Evolutionary conservation across 331 rosid genomes (phyloP).

Genomic region (Prunus yedoensis): DNA sequence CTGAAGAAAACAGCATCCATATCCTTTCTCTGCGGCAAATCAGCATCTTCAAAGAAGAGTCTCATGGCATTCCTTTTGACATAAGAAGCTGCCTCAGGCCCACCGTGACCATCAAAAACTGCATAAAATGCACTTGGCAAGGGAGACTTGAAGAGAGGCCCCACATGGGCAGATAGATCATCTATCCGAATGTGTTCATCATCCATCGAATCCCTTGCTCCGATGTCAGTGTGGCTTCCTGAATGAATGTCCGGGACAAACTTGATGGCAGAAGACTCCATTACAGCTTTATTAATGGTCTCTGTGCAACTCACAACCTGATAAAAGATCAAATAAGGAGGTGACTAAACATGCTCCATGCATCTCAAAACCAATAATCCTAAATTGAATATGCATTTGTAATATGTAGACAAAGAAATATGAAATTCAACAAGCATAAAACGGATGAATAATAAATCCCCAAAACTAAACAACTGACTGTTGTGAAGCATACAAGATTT

Average conservation of each 20-base stretch:
- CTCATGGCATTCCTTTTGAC: constrained; percentile 73
- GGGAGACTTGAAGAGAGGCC: constrained; percentile 48
- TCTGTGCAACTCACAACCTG: constrained; percentile 65
- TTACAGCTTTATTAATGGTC: constrained; percentile 35
- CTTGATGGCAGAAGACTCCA: constrained; percentile 45
- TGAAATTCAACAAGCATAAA: neutral
- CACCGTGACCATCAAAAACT: constrained; percentile 92
- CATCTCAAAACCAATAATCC: neutral
- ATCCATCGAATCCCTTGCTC: constrained; percentile 72
- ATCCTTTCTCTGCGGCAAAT: constrained; percentile 53
- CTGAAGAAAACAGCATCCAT: constrained; percentile 47
- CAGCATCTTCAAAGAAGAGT: constrained; percentile 72
- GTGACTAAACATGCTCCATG: neutral
- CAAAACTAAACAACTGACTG: neutral
- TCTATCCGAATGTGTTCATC: constrained; percentile 84
- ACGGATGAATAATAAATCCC: neutral
- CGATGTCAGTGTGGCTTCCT: constrained; percentile 76
- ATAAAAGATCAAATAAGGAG: constrained; percentile 7
- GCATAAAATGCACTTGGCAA: constrained; percentile 80
- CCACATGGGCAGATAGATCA: constrained; percentile 67
- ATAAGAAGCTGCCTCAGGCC: constrained; percentile 82
- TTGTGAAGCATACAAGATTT: neutral
- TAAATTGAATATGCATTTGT: neutral
- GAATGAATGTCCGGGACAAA: constrained; percentile 70
- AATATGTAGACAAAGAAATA: constrained; percentile 3